Percentiles rank a stretch among this genome's conserved stretches.
Evolutionary conservation across 768 basidiomycete species (phyloP).

Genomic region (Leucocoprinus birnbaumii): DNA sequence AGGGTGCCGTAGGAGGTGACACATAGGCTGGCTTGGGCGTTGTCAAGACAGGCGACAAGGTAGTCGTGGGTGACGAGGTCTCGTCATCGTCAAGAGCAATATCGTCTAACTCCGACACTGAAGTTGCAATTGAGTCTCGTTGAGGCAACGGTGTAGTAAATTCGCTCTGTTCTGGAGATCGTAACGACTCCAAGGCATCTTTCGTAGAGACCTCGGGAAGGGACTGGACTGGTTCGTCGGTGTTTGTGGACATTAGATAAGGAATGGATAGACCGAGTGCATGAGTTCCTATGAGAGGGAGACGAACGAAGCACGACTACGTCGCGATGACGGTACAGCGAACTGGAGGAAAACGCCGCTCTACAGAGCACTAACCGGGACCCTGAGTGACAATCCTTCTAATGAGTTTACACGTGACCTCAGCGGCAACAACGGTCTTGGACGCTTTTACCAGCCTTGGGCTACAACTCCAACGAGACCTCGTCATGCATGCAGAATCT

Average conservation of each 20-base stretch:
- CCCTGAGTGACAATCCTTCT: too few relatives aligned
- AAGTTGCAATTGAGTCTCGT: conserved; percentile 39
- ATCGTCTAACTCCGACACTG: conserved; percentile 63
- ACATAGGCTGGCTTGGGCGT: not conserved
- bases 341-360: not conserved
- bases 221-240: not conserved
- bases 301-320: not conserved
- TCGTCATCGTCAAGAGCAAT: conserved; percentile 51
- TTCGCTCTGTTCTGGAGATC: conserved; percentile 42
- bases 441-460: too few relatives aligned
- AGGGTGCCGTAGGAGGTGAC: not conserved
- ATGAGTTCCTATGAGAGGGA: not conserved
- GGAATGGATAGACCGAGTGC: not conserved
- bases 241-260: conserved; percentile 5
- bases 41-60: not conserved
- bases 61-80: conserved; percentile 30
- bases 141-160: conserved; percentile 25
- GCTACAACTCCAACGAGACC: too few relatives aligned
- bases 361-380: too few relatives aligned
- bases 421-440: not conserved
- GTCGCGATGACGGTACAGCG: not conserved
- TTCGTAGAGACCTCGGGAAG: conserved; percentile 2
- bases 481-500: too few relatives aligned
- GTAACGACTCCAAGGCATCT: conserved; percentile 38
- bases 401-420: not conserved